Evolutionary conservation across 2,329 filamentous ascomycete genomes (phyloP).

Genomic region (Calonectria multiphialidica): DNA sequence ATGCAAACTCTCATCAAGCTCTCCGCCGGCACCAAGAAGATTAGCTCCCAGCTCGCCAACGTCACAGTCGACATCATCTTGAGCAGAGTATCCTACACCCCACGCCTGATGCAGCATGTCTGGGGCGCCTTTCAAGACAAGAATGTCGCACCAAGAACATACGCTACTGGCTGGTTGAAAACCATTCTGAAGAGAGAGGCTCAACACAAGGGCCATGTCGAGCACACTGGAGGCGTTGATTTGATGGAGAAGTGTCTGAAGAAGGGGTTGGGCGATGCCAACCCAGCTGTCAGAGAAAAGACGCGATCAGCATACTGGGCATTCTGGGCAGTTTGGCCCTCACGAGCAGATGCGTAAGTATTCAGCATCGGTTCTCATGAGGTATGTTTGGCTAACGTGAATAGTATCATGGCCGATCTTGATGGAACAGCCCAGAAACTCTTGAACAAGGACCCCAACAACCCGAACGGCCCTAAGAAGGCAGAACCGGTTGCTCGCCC

Average conservation of each 20-base stretch:
- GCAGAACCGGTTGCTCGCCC: constrained; percentile 62
- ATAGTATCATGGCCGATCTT: constrained; percentile 81
- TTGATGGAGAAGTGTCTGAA: constrained; percentile 89
- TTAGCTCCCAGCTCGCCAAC: constrained; percentile 87
- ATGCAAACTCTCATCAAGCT: constrained; percentile 92
- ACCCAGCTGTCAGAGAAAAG: constrained; percentile 88
- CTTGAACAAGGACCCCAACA: constrained; percentile 85
- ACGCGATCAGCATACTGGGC: constrained; percentile 90
- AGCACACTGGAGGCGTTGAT: constrained; percentile 87
- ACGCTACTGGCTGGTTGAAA: constrained; percentile 85
- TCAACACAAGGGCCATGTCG: constrained; percentile 83
- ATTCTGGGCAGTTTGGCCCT: constrained; percentile 82
- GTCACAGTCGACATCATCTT: constrained; percentile 84
- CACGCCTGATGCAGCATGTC: constrained; percentile 87
- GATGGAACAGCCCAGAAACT: constrained; percentile 84
- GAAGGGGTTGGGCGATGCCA: constrained; percentile 89
- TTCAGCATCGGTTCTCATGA: neutral
- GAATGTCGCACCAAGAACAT: constrained; percentile 87
- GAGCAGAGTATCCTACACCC: constrained; percentile 81
- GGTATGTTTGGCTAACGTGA: constrained; percentile 36
- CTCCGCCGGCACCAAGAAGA: constrained; percentile 91
- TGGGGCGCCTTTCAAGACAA: constrained; percentile 89
- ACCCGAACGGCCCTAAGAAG: constrained; percentile 77
- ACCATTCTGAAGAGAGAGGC: constrained; percentile 83
- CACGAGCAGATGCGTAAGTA: constrained; percentile 78